These are phyloP conservation scores for Sporisorium sorghi DNA, from an alignment of 1,284 basidiomycete genomes.

Conservation along the genomic window DNA sequence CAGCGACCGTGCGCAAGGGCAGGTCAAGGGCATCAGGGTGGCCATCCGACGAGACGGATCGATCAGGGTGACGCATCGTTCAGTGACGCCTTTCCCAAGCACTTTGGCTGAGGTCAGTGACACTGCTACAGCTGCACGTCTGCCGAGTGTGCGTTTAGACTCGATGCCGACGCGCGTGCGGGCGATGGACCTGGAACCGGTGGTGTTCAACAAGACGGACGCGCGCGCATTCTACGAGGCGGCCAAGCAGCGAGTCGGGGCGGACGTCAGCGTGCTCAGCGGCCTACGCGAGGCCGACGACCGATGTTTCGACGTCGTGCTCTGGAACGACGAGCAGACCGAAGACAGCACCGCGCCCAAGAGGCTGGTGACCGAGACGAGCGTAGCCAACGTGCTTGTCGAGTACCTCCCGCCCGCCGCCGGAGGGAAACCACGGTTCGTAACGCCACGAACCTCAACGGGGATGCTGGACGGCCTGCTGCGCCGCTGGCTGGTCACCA, in stretches of 20 bases:
- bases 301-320: slow-evolving; percentile 46
- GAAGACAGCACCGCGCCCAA: slow-evolving; percentile 11
- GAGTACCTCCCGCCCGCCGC: slow-evolving; percentile 15
- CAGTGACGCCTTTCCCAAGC: slow-evolving; percentile 34
- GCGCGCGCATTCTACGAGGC: slow-evolving; percentile 50
- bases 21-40: slow-evolving; percentile 43
- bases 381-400: slow-evolving; percentile 46
- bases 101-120: slow-evolving; percentile 7
- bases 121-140: neutral
- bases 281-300: slow-evolving; percentile 35
- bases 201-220: slow-evolving; percentile 55
- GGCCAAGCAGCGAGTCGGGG: slow-evolving; percentile 39
- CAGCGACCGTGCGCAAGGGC: neutral
- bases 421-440: slow-evolving; percentile 29
- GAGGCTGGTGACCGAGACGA: slow-evolving; percentile 42
- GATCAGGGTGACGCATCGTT: slow-evolving; percentile 36
- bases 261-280: slow-evolving; percentile 40
- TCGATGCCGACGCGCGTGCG: slow-evolving; percentile 36
- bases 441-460: slow-evolving; percentile 34
- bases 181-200: slow-evolving; percentile 45
- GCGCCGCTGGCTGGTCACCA: slow-evolving; percentile 42
- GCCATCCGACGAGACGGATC: slow-evolving; percentile 30
- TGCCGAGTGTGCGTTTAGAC: slow-evolving; percentile 40
- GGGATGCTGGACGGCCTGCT: slow-evolving; percentile 49
- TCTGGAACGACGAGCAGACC: slow-evolving; percentile 50